Percentiles rank a stretch among this genome's conserved stretches.
Evolutionary conservation across 2,329 filamentous ascomycete genomes (phyloP).

Genomic region (Karstenula rhodostoma): DNA sequence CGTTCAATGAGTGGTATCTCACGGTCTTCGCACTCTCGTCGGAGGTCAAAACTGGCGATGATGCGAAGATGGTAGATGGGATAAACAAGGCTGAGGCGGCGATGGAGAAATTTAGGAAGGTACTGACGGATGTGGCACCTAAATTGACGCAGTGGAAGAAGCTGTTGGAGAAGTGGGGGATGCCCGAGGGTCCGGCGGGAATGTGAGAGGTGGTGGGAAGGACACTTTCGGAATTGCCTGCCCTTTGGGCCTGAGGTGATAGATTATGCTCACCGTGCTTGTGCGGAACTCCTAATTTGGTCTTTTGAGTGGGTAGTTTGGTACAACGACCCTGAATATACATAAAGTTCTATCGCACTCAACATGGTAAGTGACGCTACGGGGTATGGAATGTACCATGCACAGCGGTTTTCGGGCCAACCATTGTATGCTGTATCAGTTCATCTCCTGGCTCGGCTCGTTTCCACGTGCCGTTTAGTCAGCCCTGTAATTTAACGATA

Average conservation of each 20-base stretch:
- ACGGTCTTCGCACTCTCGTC: background rate
- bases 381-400: no score
- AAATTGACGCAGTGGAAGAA: conserved; percentile 1
- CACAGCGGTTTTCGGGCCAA: no score
- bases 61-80: background rate
- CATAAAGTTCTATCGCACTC: no score
- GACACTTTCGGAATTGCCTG: background rate
- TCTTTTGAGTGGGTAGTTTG: no score
- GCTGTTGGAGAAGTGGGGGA: background rate
- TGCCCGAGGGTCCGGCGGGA: background rate
- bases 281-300: no score
- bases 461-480: no score
- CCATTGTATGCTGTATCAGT: no score
- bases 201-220: background rate
- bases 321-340: no score
- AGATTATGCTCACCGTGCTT: no score
- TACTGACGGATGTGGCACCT: background rate
- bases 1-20: background rate
- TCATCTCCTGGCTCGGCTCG: no score
- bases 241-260: background rate
- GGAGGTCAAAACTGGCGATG: background rate
- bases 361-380: no score
- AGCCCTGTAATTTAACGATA: no score
- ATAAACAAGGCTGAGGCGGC: background rate
- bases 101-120: background rate